Evolutionary conservation across 78 protist genomes (phyloP).

Genomic region (Polysphondylium violaceum): DNA sequence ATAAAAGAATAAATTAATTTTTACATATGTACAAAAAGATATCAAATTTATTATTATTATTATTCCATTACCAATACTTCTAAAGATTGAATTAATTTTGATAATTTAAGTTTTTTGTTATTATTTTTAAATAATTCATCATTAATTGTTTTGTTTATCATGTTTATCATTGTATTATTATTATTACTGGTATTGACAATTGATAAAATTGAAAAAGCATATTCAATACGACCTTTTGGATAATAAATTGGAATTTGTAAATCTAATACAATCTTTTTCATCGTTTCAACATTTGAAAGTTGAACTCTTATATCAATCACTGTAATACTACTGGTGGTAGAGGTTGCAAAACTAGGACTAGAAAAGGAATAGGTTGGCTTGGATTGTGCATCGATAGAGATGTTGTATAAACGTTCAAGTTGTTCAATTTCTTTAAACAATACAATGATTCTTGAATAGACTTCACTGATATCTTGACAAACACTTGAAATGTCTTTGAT

Average conservation of each 20-base stretch:
- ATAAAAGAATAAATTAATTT: no score
- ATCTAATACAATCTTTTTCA: slow-evolving; percentile 10
- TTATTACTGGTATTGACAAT: not conserved
- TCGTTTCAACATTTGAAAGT: slow-evolving; percentile 12
- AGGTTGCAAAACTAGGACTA: not conserved
- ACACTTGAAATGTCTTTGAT: no score
- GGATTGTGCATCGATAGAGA: not conserved
- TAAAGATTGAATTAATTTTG: slow-evolving; percentile 31
- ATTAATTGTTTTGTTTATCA: not conserved
- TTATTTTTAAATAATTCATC: not conserved
- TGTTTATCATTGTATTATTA: not conserved
- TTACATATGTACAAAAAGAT: no score
- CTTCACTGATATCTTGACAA: not conserved
- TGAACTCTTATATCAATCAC: slow-evolving; percentile 5
- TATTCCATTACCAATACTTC: slow-evolving; percentile 25
- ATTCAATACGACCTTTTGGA: slow-evolving; percentile 57
- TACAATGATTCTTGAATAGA: not conserved
- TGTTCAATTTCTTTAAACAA: slow-evolving; percentile 38
- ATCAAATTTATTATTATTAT: no score
- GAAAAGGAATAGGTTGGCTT: not conserved
- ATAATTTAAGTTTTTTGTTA: not conserved
- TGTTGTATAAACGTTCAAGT: slow-evolving; percentile 49
- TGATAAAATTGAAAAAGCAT: not conserved
- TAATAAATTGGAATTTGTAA: slow-evolving; percentile 18
- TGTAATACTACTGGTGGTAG: not conserved